Base-by-base conservation (phyloP, 2,329 filamentous ascomycete genomes). In the Rugonectria rugulosa region DNA sequence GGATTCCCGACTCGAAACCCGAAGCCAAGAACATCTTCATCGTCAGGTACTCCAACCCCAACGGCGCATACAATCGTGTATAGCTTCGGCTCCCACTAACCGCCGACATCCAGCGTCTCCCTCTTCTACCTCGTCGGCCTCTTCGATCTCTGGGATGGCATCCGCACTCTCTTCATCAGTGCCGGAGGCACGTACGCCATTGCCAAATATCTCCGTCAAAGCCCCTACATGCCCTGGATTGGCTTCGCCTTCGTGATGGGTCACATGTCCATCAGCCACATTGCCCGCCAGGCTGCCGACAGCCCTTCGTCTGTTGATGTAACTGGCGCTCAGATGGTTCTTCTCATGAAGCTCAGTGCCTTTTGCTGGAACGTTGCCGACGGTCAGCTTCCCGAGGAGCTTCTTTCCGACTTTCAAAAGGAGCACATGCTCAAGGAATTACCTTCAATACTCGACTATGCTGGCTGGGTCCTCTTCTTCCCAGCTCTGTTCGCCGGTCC, bases 361-460 rank as follows among this genome's bases (percentile, higher is more conserved):
- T 99, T 99, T 71, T 96, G 92, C 77, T 99, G 95, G 95, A 98
- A 98, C 71, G 88, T 98, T 8, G 92, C 95, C 68, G 95, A 99
- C 72, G 96, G 95, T 17, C 87, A 88, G 55, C 81, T 96, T 17
- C 87, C 91, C 3, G 86, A 89, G 15, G 82, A 88, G 37, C 86
- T 93, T 54, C 84, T 99, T n/a, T 91, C 90, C 1, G 91, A 95
- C 44, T 86, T 89, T 40, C 95, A 99, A 72, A 93, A 89, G 69
- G 90, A 93, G 61, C 87, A 91, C 24, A 89, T 90, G 41, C 82
- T 99, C 36, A 81, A 80, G 48, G 76, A 90, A 40, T 80, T 99
- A 51, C 96, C 96, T 0, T 74, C 78, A 17, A 70, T 95, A 1
- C 76, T 97, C 27, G 90, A 98, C 75, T 99, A 90, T 70, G 80